Conservation (phyloP, 2,329 filamentous ascomycete species). For the Dothistroma pini region DNA sequence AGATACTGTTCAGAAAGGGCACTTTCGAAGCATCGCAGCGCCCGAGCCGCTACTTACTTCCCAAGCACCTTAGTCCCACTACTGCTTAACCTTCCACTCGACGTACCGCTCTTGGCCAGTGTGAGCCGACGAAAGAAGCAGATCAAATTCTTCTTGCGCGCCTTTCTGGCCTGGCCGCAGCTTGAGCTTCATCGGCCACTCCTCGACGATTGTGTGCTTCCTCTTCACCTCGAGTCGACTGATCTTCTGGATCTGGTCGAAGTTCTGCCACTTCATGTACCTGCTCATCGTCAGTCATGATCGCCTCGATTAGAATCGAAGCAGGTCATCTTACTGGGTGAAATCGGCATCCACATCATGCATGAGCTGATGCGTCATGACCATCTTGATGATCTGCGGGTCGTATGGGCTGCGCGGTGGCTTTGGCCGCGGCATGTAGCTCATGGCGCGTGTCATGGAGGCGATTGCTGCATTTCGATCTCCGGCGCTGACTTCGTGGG, state of each 20-base stretch:
- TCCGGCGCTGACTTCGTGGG: constrained; percentile 10
- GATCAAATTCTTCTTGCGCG: constrained; percentile 18
- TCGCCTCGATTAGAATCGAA: background rate
- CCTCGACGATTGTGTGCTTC: constrained; percentile 19
- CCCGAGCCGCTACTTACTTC: too few relatives aligned
- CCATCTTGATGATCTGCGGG: background rate
- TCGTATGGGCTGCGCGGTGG: background rate
- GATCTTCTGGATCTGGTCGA: constrained; percentile 3
- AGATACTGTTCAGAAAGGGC: too few relatives aligned
- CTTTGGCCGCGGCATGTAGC: too few relatives aligned
- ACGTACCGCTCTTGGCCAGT: constrained; percentile 20
- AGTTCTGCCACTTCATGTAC: constrained; percentile 11
- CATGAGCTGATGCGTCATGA: background rate
- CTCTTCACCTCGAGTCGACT: constrained; percentile 14
- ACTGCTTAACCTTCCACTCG: constrained; percentile 16
- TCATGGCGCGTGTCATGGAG: background rate
- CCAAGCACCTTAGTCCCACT: too few relatives aligned
- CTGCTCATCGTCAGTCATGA: constrained; percentile 2
- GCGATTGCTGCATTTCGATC: background rate
- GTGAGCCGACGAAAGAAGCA: constrained; percentile 9
- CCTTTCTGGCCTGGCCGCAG: constrained; percentile 5
- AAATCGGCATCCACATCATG: constrained; percentile 9
- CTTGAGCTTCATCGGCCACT: constrained; percentile 19
- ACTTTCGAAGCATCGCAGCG: too few relatives aligned
- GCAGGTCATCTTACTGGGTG: constrained; percentile 2